A percentile compares a stretch with the other conserved stretches of the same genome.
Conservation (phyloP, 345 rosid species). For the Melaleuca alternifolia region DNA sequence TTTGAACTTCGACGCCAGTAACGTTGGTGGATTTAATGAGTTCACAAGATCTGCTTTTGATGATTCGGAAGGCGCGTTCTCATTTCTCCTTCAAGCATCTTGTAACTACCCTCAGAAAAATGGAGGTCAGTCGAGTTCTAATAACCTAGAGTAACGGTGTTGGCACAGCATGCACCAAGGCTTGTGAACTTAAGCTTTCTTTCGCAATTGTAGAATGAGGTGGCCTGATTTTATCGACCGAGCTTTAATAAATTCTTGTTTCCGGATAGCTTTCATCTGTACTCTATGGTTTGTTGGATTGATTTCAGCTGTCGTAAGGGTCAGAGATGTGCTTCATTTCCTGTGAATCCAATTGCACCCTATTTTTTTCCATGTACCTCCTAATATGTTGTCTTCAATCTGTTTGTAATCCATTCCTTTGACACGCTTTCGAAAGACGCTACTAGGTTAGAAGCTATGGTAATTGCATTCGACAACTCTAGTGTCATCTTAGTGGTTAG, state of each 20-base stretch:
- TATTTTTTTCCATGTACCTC: not conserved
- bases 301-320: not conserved
- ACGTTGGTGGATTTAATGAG: conserved; percentile 79
- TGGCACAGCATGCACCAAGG: not conserved
- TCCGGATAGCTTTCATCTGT: not conserved
- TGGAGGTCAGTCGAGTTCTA: conserved; percentile 36
- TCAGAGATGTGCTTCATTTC: not conserved
- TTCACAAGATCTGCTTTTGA: conserved; percentile 66
- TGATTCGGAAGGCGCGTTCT: conserved; percentile 68
- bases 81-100: conserved; percentile 58
- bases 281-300: not conserved
- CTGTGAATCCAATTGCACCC: not conserved
- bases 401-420: not conserved
- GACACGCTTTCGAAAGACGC: not conserved
- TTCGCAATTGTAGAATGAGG: not conserved
- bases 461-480: not conserved
- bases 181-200: not conserved
- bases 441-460: not conserved
- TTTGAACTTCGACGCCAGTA: conserved; percentile 59
- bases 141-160: conserved; percentile 10
- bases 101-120: conserved; percentile 48
- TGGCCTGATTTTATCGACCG: not conserved
- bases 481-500: not conserved
- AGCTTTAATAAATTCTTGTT: conserved; percentile 2
- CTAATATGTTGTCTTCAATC: not conserved